Conservation (phyloP, 2,329 filamentous ascomycete species). For the Graphilbum ipis-grandicollis region DNA sequence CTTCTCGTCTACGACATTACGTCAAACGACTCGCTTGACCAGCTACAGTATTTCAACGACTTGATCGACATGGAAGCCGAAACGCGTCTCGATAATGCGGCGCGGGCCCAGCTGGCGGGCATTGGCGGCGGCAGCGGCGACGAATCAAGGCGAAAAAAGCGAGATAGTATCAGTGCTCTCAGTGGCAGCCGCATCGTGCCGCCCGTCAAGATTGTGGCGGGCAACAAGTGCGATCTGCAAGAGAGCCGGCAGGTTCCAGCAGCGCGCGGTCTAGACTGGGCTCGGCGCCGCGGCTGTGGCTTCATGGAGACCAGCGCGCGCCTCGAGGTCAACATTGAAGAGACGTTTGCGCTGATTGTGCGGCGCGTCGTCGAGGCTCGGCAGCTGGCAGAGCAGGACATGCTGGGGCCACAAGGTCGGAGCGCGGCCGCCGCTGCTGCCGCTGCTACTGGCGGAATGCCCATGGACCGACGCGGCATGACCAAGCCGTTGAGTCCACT, state of each 20-base stretch:
- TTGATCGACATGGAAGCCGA: slow-evolving; percentile 73
- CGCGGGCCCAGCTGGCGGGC: slow-evolving; percentile 21
- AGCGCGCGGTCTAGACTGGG: slow-evolving; percentile 59
- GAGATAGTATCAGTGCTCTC: no score
- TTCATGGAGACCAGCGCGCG: slow-evolving; percentile 84
- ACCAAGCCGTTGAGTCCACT: slow-evolving; percentile 41
- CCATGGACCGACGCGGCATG: slow-evolving; percentile 33
- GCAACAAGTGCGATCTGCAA: slow-evolving; percentile 74
- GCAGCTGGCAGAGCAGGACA: slow-evolving; percentile 29
- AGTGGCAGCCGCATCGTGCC: slow-evolving; percentile 32
- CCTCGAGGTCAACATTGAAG: slow-evolving; percentile 75
- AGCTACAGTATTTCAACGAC: slow-evolving; percentile 63
- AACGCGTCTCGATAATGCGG: slow-evolving; percentile 44
- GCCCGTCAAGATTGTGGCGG: slow-evolving; percentile 68
- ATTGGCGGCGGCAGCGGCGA: slow-evolving; percentile 11
- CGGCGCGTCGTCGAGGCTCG: slow-evolving; percentile 43
- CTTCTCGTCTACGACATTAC: slow-evolving; percentile 83
- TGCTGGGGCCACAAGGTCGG: slow-evolving; percentile 4
- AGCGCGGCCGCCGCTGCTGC: no score
- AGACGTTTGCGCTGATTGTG: slow-evolving; percentile 62
- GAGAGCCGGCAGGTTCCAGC: slow-evolving; percentile 52
- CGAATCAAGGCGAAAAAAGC: no score
- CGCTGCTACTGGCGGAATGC: no score
- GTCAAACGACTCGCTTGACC: slow-evolving; percentile 46
- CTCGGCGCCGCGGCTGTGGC: slow-evolving; percentile 51